phyloP scores from a whole-genome alignment of 345 rosid species.

The Moringa oleifera region DNA sequence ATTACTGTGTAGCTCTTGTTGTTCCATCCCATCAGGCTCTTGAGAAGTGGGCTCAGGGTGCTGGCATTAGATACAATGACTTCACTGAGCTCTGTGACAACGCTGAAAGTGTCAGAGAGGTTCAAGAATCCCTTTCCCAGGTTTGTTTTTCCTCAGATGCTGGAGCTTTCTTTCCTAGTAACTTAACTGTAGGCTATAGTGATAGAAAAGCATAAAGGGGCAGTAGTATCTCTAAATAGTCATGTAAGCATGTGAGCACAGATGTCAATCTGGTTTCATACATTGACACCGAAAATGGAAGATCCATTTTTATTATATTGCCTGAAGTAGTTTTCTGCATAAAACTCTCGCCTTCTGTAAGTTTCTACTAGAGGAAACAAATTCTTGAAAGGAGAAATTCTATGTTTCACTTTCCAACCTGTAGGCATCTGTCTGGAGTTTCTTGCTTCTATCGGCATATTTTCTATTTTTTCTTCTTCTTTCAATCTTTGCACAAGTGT shows the following conservation, averaged over 20 bases:
- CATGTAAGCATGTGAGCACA: too few relatives aligned
- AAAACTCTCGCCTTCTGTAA: not conserved
- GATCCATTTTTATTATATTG: not conserved
- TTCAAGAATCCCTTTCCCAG: slow-evolving; percentile 59
- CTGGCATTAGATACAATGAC: slow-evolving; percentile 37
- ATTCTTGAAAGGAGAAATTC: not conserved
- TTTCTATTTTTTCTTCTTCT: too few relatives aligned
- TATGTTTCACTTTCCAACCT: too few relatives aligned
- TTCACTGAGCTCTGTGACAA: slow-evolving; percentile 58
- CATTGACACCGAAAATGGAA: not conserved
- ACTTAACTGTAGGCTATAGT: not conserved
- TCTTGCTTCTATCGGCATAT: too few relatives aligned
- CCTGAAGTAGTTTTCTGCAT: not conserved
- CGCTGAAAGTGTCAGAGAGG: slow-evolving; percentile 55
- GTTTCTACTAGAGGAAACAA: not conserved
- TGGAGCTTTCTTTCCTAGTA: not conserved
- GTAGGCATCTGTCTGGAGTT: too few relatives aligned
- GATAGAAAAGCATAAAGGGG: not conserved
- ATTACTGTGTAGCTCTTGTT: slow-evolving; percentile 67
- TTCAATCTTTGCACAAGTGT: not conserved
- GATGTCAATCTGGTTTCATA: not conserved
- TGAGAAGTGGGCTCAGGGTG: slow-evolving; percentile 70
- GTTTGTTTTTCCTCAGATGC: slow-evolving; percentile 25
- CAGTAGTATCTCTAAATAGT: too few relatives aligned
- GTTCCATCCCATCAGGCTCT: slow-evolving; percentile 55